Percentiles rank a stretch among this genome's conserved stretches.
phyloP scores from a whole-genome alignment of 345 rosid species.

The Aquilaria sinensis region DNA sequence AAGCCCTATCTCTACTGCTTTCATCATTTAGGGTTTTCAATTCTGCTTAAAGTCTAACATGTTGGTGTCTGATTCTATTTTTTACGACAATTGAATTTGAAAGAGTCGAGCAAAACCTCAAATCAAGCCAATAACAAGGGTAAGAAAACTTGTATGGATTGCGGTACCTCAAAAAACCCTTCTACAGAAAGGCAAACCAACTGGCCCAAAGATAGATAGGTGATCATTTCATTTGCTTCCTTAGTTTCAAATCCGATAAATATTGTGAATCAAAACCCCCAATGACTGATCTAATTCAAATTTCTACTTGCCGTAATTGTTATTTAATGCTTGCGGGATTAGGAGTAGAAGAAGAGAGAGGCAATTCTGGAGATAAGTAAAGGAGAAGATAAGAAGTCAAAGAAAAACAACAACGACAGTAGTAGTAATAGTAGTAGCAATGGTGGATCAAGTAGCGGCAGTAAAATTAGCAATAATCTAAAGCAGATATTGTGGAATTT shows the following conservation, averaged over 20 bases:
- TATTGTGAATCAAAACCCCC: too few relatives aligned
- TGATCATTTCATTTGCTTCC: too few relatives aligned
- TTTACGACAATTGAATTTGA: conserved; percentile 11
- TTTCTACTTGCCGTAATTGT: conserved; percentile 37
- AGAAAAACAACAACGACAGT: not conserved
- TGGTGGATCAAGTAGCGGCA: not conserved
- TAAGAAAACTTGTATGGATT: conserved; percentile 80
- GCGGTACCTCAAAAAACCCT: conserved; percentile 89
- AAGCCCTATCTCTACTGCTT: not conserved
- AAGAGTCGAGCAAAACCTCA: conserved; percentile 20
- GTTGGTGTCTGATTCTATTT: too few relatives aligned
- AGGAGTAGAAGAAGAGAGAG: conserved; percentile 81
- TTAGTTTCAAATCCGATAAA: not conserved
- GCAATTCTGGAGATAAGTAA: conserved; percentile 37
- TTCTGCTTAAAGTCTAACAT: too few relatives aligned
- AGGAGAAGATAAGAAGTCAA: conserved; percentile 45
- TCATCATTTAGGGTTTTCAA: not conserved
- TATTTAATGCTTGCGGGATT: conserved; percentile 97
- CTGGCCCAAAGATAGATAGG: conserved; percentile 73
- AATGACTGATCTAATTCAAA: too few relatives aligned
- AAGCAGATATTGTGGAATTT: conserved; percentile 56
- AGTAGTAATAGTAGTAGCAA: too few relatives aligned
- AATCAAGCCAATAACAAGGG: conserved; percentile 24
- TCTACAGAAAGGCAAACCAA: conserved; percentile 95
- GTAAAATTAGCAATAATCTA: conserved; percentile 29